A percentile compares a stretch with the other conserved stretches of the same genome.
Evolutionary conservation across 2,329 filamentous ascomycete species (phyloP).

Genomic region (Orbilia brochopaga): DNA sequence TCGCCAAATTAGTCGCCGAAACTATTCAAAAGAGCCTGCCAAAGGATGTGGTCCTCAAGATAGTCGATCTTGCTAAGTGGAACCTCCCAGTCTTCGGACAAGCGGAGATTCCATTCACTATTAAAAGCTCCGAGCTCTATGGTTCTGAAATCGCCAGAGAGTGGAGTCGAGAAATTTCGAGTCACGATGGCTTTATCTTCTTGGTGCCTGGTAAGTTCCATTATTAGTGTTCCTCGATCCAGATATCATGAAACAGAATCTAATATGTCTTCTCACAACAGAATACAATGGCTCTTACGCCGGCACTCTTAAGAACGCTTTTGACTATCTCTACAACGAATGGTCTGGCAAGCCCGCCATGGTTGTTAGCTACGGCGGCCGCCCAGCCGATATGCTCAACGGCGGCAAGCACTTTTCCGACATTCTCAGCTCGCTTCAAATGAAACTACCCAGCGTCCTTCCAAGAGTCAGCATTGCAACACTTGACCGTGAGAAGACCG

Average conservation of each 20-base stretch:
- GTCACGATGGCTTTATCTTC: conserved; percentile 59
- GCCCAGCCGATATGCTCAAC: conserved; percentile 17
- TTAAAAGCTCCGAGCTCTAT: conserved; percentile 57
- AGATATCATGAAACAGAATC: not conserved
- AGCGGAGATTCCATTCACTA: conserved; percentile 57
- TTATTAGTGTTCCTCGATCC: not conserved
- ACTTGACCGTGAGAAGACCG: conserved; percentile 44
- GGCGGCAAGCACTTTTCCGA: conserved; percentile 44
- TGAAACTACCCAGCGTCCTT: not conserved
- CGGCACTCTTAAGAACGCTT: conserved; percentile 66
- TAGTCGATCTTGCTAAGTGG: conserved; percentile 56
- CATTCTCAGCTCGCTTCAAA: conserved; percentile 22
- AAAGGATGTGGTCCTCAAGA: conserved; percentile 53
- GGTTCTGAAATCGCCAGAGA: conserved; percentile 56
- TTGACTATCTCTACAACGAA: conserved; percentile 68
- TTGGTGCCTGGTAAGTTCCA: conserved; percentile 39
- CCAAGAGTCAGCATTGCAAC: conserved; percentile 39
- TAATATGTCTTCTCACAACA: conserved; percentile 10
- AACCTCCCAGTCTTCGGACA: conserved; percentile 59
- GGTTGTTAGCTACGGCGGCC: conserved; percentile 65
- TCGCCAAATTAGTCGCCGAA: conserved; percentile 56
- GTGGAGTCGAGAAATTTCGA: conserved; percentile 58
- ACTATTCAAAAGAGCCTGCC: conserved; percentile 51
- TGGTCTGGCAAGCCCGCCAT: conserved; percentile 65
- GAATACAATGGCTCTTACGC: conserved; percentile 67